Evolutionary conservation across 2,329 filamentous ascomycete genomes (phyloP).

Genomic region (Clonostachys byssicola): DNA sequence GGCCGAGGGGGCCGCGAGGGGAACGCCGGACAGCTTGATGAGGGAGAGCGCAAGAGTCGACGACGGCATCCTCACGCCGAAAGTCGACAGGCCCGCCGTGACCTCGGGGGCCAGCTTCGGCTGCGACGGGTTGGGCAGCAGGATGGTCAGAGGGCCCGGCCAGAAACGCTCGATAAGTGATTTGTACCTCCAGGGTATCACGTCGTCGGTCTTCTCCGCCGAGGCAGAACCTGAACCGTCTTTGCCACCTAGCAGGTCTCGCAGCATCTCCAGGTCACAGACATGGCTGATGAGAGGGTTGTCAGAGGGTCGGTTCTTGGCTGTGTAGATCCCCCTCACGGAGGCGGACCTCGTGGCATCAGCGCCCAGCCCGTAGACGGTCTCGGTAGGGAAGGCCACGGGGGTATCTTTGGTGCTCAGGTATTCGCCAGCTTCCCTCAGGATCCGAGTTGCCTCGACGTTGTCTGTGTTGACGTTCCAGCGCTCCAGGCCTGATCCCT

Average conservation of each 20-base stretch:
- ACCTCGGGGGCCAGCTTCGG: slow-evolving; percentile 84
- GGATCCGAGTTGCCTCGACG: slow-evolving; percentile 24
- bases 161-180: slow-evolving; percentile 80
- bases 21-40: slow-evolving; percentile 73
- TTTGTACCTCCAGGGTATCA: slow-evolving; percentile 71
- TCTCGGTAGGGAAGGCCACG: slow-evolving; percentile 95
- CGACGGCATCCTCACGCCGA: slow-evolving; percentile 86
- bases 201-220: slow-evolving; percentile 17
- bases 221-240: slow-evolving; percentile 8
- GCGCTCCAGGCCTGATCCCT: slow-evolving; percentile 25
- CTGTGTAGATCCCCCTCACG: slow-evolving; percentile 86
- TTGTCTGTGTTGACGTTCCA: slow-evolving; percentile 31
- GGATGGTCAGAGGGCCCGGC: slow-evolving; percentile 90
- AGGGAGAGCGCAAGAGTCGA: slow-evolving; percentile 81
- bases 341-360: slow-evolving; percentile 83
- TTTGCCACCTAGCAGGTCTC: slow-evolving; percentile 45
- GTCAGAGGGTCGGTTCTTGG: slow-evolving; percentile 86
- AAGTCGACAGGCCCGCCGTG: slow-evolving; percentile 78
- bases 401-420: slow-evolving; percentile 66
- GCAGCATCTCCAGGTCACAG: slow-evolving; percentile 73
- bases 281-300: slow-evolving; percentile 96
- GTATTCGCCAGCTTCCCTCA: slow-evolving; percentile 62
- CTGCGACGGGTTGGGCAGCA: slow-evolving; percentile 70
- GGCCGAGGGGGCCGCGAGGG: slow-evolving; percentile 86
- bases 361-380: slow-evolving; percentile 94